These are phyloP conservation scores for Geoglossum glabrum DNA, from an alignment of 495 filamentous ascomycete genomes.

Conservation along the genomic window DNA sequence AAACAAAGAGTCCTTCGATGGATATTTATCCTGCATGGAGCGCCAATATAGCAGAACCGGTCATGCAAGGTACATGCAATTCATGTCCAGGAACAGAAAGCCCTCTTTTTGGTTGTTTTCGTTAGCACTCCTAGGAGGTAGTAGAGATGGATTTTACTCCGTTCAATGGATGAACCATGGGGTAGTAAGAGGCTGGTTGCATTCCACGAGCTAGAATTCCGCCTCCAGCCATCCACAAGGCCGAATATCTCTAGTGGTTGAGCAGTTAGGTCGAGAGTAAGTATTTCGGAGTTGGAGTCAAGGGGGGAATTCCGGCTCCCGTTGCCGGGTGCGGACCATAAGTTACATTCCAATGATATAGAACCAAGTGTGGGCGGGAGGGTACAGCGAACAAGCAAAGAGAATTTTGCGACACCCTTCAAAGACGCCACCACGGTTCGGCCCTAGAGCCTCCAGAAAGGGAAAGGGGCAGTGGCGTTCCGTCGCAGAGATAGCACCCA, in stretches of 20 bases:
- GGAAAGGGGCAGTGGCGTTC: not conserved
- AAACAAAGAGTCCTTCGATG: not conserved
- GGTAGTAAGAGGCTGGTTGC: not conserved
- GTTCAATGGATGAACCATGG: not conserved
- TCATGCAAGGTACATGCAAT: not conserved
- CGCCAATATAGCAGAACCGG: not conserved
- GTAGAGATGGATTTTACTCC: not conserved
- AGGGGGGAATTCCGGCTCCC: too few species aligned
- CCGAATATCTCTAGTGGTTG: not conserved
- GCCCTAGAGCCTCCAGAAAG: not conserved
- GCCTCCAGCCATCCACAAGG: not conserved
- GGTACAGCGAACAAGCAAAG: not conserved
- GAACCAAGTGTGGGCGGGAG: not conserved
- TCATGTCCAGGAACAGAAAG: not conserved
- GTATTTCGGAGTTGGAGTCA: too few species aligned
- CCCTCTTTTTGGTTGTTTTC: not conserved
- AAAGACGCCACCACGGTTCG: not conserved
- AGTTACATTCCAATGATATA: not conserved
- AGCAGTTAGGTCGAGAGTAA: not conserved
- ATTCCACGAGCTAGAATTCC: not conserved
- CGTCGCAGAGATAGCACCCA: not conserved
- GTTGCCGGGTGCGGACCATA: not conserved
- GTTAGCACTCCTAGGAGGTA: not conserved
- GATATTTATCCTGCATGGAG: slow-evolving; percentile 1
- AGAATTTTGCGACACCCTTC: not conserved